Evolutionary conservation across 495 filamentous ascomycete species (phyloP), one percentile per base, ranked within the genome.

Genomic region (Talaromyces adpressus): DNA sequence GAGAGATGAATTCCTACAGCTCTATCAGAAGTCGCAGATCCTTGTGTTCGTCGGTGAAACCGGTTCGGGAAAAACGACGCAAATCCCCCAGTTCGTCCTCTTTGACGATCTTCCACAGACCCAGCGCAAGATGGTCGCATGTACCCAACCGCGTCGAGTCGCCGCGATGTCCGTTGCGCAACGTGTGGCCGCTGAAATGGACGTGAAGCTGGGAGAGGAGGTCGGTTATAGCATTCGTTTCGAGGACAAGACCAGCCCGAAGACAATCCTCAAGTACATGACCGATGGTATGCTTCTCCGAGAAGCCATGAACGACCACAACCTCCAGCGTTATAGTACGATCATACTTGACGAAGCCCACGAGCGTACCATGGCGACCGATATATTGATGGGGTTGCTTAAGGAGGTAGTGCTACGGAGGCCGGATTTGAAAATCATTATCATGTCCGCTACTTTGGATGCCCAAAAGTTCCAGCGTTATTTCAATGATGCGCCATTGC

Each of bases 201-300:
- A 98, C 73, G 94, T 98, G 64, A 84, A 82, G 18, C 80, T 99
- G 27, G 95, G 95, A 53, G 89, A 97, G 64, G 95, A 99, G 72
- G 93, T 99, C 62, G 95, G 95, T 73, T 99, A 98, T 80, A 97
- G 89, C 75, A 98, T 99, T 69, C 92, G 95, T 77, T 99, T 99
- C 76, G 95, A 98, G 74, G 94, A 99, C 73, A 91, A 87, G 77
- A 98, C 95, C 0, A 83, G 91, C 51, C 83, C 85, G 61, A 96
- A 91, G 75, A 99, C 95, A 8, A 84, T 97, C 45, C 79, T 99
- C 57, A 99, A 98, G 79, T 99, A 99, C 79, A 98, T 99, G 95
- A 99, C 95, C 30, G 95, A 99, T 73, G 95, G 95, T 86, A 98
- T 98, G 94, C 85, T 99, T 67, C 79, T 98, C 71, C 82, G 95